phyloP scores from a whole-genome alignment of 139 green algal species.

The Eudorina sp. region DNA sequence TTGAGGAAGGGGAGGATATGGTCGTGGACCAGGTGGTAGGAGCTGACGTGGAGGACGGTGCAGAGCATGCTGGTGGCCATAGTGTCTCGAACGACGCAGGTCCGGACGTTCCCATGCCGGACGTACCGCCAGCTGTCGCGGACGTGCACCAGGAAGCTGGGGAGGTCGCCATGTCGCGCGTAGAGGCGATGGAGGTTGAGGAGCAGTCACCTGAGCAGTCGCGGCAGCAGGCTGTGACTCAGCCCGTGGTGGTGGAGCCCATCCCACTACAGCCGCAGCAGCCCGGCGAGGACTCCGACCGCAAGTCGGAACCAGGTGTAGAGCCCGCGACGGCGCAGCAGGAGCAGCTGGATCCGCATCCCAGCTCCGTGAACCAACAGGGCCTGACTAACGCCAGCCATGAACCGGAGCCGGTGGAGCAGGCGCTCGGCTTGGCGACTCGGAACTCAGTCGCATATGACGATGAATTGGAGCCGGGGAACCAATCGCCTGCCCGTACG shows the following conservation, averaged over 20 bases:
- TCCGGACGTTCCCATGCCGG: not conserved
- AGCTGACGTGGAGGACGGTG: no score
- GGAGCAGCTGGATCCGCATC: slow-evolving; percentile 39
- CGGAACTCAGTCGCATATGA: not conserved
- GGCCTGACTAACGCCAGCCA: not conserved
- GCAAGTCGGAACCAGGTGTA: not conserved
- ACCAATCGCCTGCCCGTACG: not conserved
- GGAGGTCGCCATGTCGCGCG: not conserved
- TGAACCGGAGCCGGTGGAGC: not conserved
- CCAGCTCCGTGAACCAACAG: not conserved
- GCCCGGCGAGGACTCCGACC: no score
- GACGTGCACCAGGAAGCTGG: not conserved
- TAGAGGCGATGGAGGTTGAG: not conserved
- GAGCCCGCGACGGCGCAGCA: slow-evolving; percentile 8
- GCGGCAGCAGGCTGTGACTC: not conserved
- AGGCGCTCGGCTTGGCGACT: not conserved
- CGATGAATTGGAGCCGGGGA: not conserved
- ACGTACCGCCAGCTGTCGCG: not conserved
- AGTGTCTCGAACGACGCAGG: no score
- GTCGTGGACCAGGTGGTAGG: no score
- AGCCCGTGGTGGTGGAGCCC: no score
- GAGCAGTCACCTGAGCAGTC: not conserved
- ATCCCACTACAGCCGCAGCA: no score
- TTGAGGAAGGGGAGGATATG: no score
- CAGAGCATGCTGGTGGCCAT: no score